phyloP scores from a whole-genome alignment of 805 yeast species.

The Zygosaccharomyces siamensis region DNA sequence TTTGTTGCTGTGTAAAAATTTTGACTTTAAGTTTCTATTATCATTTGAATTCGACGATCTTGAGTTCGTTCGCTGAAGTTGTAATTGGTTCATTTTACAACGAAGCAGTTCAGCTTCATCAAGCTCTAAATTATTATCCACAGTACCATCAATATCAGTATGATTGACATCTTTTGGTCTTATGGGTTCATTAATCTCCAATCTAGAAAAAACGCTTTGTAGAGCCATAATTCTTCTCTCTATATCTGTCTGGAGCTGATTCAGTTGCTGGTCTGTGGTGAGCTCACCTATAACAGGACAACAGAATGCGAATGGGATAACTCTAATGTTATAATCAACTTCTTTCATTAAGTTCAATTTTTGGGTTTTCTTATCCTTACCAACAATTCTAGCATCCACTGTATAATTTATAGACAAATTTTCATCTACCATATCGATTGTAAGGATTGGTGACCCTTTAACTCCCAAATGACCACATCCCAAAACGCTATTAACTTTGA shows the following conservation, averaged over 20 bases:
- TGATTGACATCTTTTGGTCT: slow-evolving; percentile 24
- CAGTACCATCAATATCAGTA: slow-evolving; percentile 28
- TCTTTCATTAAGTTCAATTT: slow-evolving; percentile 34
- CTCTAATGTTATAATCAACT: slow-evolving; percentile 36
- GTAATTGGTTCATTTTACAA: slow-evolving; percentile 31
- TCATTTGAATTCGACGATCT: slow-evolving; percentile 2
- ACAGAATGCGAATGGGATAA: slow-evolving; percentile 39
- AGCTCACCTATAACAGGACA: slow-evolving; percentile 21
- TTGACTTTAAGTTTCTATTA: slow-evolving; percentile 2
- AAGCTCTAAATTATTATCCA: slow-evolving; percentile 19
- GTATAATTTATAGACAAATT: slow-evolving; percentile 47
- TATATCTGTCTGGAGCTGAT: slow-evolving; percentile 21
- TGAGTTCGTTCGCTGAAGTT: slow-evolving; percentile 23
- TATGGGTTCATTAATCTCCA: slow-evolving; percentile 25
- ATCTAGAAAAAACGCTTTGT: slow-evolving; percentile 21
- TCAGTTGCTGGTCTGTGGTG: slow-evolving; percentile 21
- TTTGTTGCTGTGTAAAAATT: background rate
- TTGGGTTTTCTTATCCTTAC: slow-evolving; percentile 35
- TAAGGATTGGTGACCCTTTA: slow-evolving; percentile 51
- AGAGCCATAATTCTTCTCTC: slow-evolving; percentile 29
- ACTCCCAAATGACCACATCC: slow-evolving; percentile 50
- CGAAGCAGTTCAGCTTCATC: slow-evolving; percentile 25
- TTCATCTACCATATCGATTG: slow-evolving; percentile 46
- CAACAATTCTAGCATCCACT: slow-evolving; percentile 54
- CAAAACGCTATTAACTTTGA: slow-evolving; percentile 31